Evolutionary conservation across 2,329 filamentous ascomycete species (phyloP), one percentile per base, ranked within the genome.

Genomic region (Cladorrhinum sp.): DNA sequence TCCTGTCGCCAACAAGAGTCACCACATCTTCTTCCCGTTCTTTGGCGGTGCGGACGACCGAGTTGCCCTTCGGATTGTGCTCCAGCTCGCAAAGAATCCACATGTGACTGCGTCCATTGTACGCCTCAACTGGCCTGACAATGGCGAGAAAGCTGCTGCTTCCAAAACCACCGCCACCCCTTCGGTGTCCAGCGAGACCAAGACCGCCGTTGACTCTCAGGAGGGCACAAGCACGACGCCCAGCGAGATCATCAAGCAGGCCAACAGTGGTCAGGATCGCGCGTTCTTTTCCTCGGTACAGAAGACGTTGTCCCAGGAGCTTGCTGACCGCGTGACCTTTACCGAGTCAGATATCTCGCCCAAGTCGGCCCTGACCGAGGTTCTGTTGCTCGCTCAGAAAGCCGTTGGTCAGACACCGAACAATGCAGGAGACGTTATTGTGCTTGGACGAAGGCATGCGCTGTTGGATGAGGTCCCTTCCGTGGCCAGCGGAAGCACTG

Each of bases 21-120:
- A 96, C 71, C 92, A 94, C 71, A 82, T 98, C 66, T 93, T 96
- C 72, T 80, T 96, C 58, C 89, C 93, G 0, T 98, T 92, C 75
- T 87, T 96, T 62, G 93, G 94, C 18, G 91, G 91, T 8, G 77
- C 80, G 1, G 95, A 99, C 70, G 94, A 97, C 70, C 84, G 86
- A 7, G 85, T 88, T 3, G 93, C 92, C 0, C 80, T 98, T 0
- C 82, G 87, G 1, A 84, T 98, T 23, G 89, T 94, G 2, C 80
- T 98, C 2, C 94, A 97, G 70, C 82, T 99, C 0, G 91, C 88
- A 0, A 86, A 88, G 72, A 95, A 92, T 69, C 82, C 85, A 3
- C 85, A 90, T 49, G 86, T 96, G 24, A 93, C 91, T 0, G 91
- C 87, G 0, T 94, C 90, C 0, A 82, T 97, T 30, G 79, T 89